Percentiles rank a stretch among this genome's conserved stretches.
These are phyloP conservation scores for Acaromyces ingoldii DNA, from an alignment of 1,284 basidiomycete genomes.

Conservation along the genomic window DNA sequence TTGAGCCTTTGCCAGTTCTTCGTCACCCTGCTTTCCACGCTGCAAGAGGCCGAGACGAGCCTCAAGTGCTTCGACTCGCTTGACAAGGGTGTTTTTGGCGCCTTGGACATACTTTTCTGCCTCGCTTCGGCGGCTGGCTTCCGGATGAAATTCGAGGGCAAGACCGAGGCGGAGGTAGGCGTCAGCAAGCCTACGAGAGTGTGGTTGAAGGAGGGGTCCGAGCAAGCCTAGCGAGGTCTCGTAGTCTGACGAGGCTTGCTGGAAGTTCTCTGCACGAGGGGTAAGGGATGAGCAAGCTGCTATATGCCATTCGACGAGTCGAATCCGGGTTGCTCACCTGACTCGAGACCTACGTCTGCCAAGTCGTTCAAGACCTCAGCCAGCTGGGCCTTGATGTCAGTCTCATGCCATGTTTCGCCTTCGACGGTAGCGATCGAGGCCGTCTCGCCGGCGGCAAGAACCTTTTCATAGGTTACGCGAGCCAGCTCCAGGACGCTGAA, in stretches of 20 bases:
- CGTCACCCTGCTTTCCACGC: neutral
- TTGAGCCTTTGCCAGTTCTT: neutral
- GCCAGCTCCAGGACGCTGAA: constrained; percentile 45
- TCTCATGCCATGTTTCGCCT: constrained; percentile 23
- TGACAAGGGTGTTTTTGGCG: constrained; percentile 24
- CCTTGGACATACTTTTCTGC: constrained; percentile 34
- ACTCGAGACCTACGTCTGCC: constrained; percentile 47
- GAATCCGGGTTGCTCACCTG: constrained; percentile 15
- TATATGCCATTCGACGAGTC: neutral
- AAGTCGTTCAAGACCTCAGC: constrained; percentile 48
- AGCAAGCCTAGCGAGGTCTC: constrained; percentile 27
- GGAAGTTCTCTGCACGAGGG: constrained; percentile 49
- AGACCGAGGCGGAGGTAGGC: constrained; percentile 46
- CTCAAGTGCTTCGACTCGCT: constrained; percentile 28
- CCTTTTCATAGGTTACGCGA: constrained; percentile 39
- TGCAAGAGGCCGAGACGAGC: constrained; percentile 8
- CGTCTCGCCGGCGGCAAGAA: constrained; percentile 13
- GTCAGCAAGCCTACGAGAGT: constrained; percentile 46
- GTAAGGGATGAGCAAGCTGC: neutral
- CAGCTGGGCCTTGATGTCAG: constrained; percentile 30
- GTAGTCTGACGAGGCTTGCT: constrained; percentile 46
- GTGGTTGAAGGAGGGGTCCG: constrained; percentile 28
- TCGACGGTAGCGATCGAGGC: constrained; percentile 27
- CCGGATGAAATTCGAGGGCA: constrained; percentile 47
- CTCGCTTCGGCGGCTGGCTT: constrained; percentile 20